Base-by-base conservation (phyloP, 768 basidiomycete species). In the Sporobolomyces roseus region DNA sequence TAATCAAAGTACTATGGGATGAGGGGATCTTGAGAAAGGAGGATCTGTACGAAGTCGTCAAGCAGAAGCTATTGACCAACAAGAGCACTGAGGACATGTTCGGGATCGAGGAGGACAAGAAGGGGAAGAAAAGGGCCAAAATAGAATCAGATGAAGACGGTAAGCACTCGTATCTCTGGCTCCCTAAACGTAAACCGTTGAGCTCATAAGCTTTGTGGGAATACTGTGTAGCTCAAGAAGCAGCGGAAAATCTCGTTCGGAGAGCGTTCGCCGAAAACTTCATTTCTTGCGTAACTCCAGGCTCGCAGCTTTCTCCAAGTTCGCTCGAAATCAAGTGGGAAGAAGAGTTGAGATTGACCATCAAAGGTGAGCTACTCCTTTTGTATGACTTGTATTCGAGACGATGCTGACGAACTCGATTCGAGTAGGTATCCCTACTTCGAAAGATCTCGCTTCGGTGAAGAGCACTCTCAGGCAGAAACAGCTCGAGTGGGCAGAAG, bases 241-340 rank as follows among this genome's bases (percentile, higher is more conserved):
- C 27, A 4, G 72, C 68, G 30, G 50, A 77, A 83, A 78, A 51
- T 75, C 79, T 49, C 2, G 77, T 92, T 61, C 83, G 86, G 73
- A 86, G 85, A 68, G 85, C 93, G 25, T 86, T 93, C n/a, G 81
- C 84, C 2, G 81, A 80, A 46, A 81, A 81, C n/a, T 91, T 91
- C 78, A 80, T 93, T 54, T 89, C 88, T 74, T 86, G 90, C 27
- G 88, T 90, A 23, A 90, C 89, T 2, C 75, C 85, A 38, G 81
- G 88, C 25, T 89, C 88, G 0, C 91, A 93, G 72, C 77, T 86
- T 46, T 92, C 90, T 29, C 89, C 89, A 13, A 82, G 84, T 35
- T 91, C 93, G 77, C 88, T 88, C 73, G 83, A 84, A 27, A 89
- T 93, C 53, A 83, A 86, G 69, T 91, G 91, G 76, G 90, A 90